Conservation (phyloP, 1,284 basidiomycete genomes). For the Papiliotrema nemorosa region DNA sequence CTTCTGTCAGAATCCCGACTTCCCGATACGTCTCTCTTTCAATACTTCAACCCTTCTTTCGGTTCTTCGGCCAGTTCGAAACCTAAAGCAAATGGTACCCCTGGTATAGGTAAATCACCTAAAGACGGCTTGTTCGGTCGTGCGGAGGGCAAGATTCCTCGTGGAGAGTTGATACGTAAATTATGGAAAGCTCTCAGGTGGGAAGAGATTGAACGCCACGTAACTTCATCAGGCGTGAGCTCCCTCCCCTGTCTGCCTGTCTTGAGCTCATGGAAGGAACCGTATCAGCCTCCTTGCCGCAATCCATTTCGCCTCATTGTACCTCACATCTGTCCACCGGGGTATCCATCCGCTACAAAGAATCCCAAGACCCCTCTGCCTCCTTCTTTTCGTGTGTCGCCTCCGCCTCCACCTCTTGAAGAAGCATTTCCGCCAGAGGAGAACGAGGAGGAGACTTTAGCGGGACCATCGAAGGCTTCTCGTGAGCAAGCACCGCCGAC, state of each 20-base stretch:
- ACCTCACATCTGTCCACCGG: constrained; percentile 33
- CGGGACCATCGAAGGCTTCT: constrained; percentile 16
- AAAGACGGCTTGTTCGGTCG: constrained; percentile 23
- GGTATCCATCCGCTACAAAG: constrained; percentile 21
- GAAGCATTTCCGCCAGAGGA: constrained; percentile 31
- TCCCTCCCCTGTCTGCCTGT: neutral
- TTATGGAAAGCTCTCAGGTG: constrained; percentile 44
- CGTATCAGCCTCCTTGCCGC: constrained; percentile 24
- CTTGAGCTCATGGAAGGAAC: constrained; percentile 16
- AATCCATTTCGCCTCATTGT: constrained; percentile 41
- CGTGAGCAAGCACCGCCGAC: neutral
- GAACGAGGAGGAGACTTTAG: constrained; percentile 2
- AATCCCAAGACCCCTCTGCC: constrained; percentile 28
- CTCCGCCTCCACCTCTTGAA: constrained; percentile 24
- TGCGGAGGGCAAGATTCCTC: constrained; percentile 24
- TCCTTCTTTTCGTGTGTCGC: constrained; percentile 8
- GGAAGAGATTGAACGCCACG: constrained; percentile 44
- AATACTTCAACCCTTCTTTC: constrained; percentile 37
- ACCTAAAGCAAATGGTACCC: constrained; percentile 8
- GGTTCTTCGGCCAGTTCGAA: constrained; percentile 12
- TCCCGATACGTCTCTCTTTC: constrained; percentile 36
- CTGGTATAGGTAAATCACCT: constrained; percentile 9
- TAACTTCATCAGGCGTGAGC: constrained; percentile 27
- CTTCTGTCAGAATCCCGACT: constrained; percentile 40
- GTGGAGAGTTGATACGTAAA: constrained; percentile 43